Percentiles rank a stretch among this genome's conserved stretches.
phyloP scores from a whole-genome alignment of 2,329 filamentous ascomycete genomes.

The Blumeria hordei region DNA sequence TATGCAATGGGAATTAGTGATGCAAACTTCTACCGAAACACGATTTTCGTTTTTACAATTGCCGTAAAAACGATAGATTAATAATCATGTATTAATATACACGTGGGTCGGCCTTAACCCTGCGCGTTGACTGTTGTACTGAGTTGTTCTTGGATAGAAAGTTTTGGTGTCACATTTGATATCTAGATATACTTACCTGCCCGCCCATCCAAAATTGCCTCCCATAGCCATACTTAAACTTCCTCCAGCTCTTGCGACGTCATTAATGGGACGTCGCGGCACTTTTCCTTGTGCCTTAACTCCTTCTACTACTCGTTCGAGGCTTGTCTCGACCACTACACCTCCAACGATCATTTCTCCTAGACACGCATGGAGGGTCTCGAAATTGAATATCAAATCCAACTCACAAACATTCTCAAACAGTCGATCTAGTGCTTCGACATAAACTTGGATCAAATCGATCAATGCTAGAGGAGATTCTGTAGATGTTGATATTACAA shows the following conservation, averaged over 20 bases:
- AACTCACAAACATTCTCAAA: constrained; percentile 98
- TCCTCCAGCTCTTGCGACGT: constrained; percentile 31
- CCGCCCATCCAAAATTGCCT: constrained; percentile 15
- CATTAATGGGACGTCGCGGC: constrained; percentile 56
- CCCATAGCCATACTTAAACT: constrained; percentile 11
- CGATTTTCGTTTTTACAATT: too few relatives aligned
- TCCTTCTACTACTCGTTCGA: constrained; percentile 70
- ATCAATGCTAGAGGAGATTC: constrained; percentile 89
- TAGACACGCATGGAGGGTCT: constrained; percentile 76
- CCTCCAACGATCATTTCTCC: constrained; percentile 91
- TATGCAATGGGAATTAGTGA: too few relatives aligned
- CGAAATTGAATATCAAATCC: constrained; percentile 94
- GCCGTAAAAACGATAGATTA: too few relatives aligned
- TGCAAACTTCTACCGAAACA: too few relatives aligned
- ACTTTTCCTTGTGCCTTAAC: constrained; percentile 57
- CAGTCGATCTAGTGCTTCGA: constrained; percentile 78
- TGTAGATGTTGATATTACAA: constrained; percentile 87
- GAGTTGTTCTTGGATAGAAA: not conserved
- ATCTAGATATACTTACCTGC: constrained; percentile 8
- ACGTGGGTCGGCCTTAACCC: not conserved
- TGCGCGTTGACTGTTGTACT: not conserved
- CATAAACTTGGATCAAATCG: constrained; percentile 93
- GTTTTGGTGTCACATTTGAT: too few relatives aligned
- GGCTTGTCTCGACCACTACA: constrained; percentile 76
- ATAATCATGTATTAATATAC: too few relatives aligned